Conservation (phyloP, 1,284 basidiomycete genomes). For the Ceratorhiza oryzae-sativae region DNA sequence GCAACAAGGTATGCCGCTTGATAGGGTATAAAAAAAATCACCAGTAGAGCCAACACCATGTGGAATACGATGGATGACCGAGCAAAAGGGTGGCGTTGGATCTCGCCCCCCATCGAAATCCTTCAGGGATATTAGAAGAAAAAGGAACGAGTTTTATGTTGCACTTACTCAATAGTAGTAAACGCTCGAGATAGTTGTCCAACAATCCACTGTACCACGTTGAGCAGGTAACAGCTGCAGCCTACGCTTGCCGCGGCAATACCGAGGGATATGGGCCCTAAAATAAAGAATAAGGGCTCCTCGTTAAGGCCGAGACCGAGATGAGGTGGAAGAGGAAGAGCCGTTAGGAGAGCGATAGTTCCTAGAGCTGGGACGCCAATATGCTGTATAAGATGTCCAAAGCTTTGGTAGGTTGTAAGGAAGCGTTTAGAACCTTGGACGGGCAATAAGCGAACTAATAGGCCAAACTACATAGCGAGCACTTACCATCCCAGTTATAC, state of each 20-base stretch:
- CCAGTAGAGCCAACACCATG: constrained; percentile 67
- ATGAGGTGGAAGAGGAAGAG: constrained; percentile 63
- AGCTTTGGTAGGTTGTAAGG: constrained; percentile 58
- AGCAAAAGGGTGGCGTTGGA: constrained; percentile 16
- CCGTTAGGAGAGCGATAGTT: constrained; percentile 56
- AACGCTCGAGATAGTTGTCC: neutral
- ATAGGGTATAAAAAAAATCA: constrained; percentile 77
- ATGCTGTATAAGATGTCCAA: constrained; percentile 55
- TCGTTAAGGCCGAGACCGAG: constrained; percentile 68
- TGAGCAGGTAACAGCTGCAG: constrained; percentile 8
- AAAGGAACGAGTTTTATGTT: neutral
- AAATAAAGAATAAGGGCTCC: constrained; percentile 56
- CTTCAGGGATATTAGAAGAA: neutral
- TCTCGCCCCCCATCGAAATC: neutral
- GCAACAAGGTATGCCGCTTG: constrained; percentile 88
- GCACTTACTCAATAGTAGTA: constrained; percentile 50
- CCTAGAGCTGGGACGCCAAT: constrained; percentile 57
- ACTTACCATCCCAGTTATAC: constrained; percentile 51
- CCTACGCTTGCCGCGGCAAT: constrained; percentile 16
- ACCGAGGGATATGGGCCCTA: constrained; percentile 55
- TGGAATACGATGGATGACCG: constrained; percentile 27
- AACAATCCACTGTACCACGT: constrained; percentile 13
- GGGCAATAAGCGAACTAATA: constrained; percentile 11
- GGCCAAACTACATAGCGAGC: constrained; percentile 44
- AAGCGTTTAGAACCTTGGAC: constrained; percentile 45